A percentile compares a stretch with the other conserved stretches of the same genome.
Evolutionary conservation across 352 stramenopile genomes (phyloP).

Genomic region (Pythium periplocum): DNA sequence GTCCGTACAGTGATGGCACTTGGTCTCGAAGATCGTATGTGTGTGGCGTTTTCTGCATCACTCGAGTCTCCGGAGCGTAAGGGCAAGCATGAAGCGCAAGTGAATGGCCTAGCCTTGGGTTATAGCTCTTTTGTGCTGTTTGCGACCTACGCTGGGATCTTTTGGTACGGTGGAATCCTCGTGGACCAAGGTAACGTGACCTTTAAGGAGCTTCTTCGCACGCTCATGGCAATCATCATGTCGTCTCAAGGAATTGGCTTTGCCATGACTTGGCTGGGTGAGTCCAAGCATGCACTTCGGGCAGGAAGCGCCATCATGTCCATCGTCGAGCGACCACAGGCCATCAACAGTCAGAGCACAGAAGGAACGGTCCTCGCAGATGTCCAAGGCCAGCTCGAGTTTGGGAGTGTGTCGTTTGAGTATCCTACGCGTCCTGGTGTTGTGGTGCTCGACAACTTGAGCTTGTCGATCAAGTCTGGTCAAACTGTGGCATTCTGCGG

Average conservation of each 20-base stretch:
- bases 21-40: conserved; percentile 28
- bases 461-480: conserved; percentile 63
- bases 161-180: conserved; percentile 56
- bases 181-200: conserved; percentile 31
- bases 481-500: conserved; percentile 57
- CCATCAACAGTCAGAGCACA: conserved; percentile 31
- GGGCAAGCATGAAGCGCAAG: conserved; percentile 26
- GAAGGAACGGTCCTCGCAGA: conserved; percentile 9
- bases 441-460: conserved; percentile 76
- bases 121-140: conserved; percentile 68
- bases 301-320: conserved; percentile 26
- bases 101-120: conserved; percentile 45
- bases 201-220: conserved; percentile 42
- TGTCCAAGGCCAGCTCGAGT: conserved; percentile 35
- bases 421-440: conserved; percentile 63
- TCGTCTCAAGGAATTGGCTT: conserved; percentile 29
- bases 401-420: conserved; percentile 60
- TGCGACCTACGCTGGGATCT: conserved; percentile 45
- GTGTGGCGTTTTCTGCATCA: conserved; percentile 15
- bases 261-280: conserved; percentile 20
- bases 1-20: conserved; percentile 43
- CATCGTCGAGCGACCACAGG: conserved; percentile 20
- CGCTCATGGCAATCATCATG: conserved; percentile 57
- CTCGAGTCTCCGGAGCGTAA: conserved; percentile 24
- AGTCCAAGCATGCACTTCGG: conserved; percentile 69